Evolutionary conservation across 176 grass and related monocot species (phyloP), one percentile per base, ranked within the genome.

Genomic region (Lolium perenne): DNA sequence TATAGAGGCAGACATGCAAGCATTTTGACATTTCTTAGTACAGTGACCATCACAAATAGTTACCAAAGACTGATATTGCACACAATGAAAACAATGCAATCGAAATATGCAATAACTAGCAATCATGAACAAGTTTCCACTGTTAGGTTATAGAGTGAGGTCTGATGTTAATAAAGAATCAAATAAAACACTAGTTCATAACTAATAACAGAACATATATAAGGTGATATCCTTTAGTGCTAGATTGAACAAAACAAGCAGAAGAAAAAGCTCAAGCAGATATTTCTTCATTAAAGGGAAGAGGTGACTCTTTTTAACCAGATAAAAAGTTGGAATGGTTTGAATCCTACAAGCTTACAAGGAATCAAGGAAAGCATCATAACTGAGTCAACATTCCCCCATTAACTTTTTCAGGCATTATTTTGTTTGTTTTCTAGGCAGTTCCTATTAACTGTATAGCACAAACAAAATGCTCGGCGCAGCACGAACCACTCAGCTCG

Each of bases 1-100:
- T 69, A 67, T n/a, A 53, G 46, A 50, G 17, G 0, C 11, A 70
- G 2, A 85, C n/a, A 6, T 32, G 57, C 49, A 58, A 13, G 46
- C 59, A 41, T 16, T 45, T 81, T 81, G 13, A 75, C 23, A 50
- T 48, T 53, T 87, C 71, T 50, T 51, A 40, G 32, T 68, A 50
- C 47, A 38, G 12, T 20, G 29, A 48, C 11, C 18, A 14, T 25
- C 38, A 29, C 29, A 80, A 49, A 54, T 25, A 50, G 14, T 68
- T 68, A 40, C 3, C 65, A 68, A 68, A 68, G 32, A 68, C 65
- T 68, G 32, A 18, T 26, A 60, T 16, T 67, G 12, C 29, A 68
- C 65, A 68, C 26, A 68, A 68, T 71, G 6, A 23, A 11, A 65
- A 43, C 7, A 43, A 13, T 43, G 41, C 21, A 72, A 72, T 12